phyloP scores from a whole-genome alignment of 495 filamentous ascomycete species.

The Lophiostoma macrostomum region DNA sequence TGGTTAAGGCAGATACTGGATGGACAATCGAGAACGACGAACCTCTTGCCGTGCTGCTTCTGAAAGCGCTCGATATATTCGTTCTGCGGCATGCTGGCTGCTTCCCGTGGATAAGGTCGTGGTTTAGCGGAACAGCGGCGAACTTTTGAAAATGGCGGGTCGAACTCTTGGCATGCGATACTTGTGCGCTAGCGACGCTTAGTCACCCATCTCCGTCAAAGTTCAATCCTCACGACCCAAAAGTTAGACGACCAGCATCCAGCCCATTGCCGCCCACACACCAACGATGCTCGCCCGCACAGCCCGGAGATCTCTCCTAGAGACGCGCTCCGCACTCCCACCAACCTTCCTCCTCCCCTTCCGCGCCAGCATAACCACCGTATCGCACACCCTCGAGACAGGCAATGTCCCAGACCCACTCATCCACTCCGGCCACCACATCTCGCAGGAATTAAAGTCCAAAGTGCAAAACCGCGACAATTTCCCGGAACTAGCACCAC shows the following conservation, averaged over 20 bases:
- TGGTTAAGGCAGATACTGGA: background rate
- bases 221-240: background rate
- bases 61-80: slow-evolving; percentile 89
- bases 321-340: slow-evolving; percentile 36
- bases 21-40: slow-evolving; percentile 27
- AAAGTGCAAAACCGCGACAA: background rate
- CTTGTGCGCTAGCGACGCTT: background rate
- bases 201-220: slow-evolving; percentile 10
- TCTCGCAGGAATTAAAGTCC: slow-evolving; percentile 11
- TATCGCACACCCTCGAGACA: slow-evolving; percentile 37
- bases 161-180: slow-evolving; percentile 21
- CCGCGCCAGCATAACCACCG: slow-evolving; percentile 39
- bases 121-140: slow-evolving; percentile 1
- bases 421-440: slow-evolving; percentile 30
- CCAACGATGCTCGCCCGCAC: slow-evolving; percentile 22
- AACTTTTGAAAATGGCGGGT: background rate
- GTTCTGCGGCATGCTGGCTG: slow-evolving; percentile 72
- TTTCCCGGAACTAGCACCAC: slow-evolving; percentile 31
- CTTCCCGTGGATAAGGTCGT: background rate
- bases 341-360: slow-evolving; percentile 43
- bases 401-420: slow-evolving; percentile 35
- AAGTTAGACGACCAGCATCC: background rate
- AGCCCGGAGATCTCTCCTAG: slow-evolving; percentile 29
- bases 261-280: slow-evolving; percentile 6
- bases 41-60: slow-evolving; percentile 76